These are phyloP conservation scores for Alternaria triticimaculans DNA, from an alignment of 2,329 filamentous ascomycete species.

Conservation along the genomic window DNA sequence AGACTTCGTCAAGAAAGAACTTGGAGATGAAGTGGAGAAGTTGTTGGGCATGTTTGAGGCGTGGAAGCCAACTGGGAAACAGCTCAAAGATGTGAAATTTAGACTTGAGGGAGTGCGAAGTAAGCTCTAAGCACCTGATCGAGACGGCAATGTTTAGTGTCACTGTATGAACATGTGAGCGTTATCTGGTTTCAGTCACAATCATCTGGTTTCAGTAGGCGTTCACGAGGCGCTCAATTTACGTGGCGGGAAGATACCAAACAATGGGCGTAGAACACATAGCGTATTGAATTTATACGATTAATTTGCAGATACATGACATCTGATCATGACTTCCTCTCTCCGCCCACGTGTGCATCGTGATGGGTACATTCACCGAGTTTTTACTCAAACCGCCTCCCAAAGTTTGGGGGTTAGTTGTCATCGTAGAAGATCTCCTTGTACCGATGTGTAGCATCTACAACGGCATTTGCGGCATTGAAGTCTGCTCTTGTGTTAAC, in stretches of 20 bases:
- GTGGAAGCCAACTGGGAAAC: slow-evolving; percentile 90
- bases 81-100: slow-evolving; percentile 94
- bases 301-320: neutral
- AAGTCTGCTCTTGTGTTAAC: slow-evolving; percentile 65
- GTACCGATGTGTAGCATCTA: slow-evolving; percentile 83
- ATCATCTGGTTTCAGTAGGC: neutral
- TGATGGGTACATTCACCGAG: neutral
- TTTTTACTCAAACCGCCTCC: too few species aligned
- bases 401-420: neutral
- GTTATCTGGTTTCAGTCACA: neutral
- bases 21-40: slow-evolving; percentile 77
- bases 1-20: slow-evolving; percentile 82
- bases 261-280: neutral
- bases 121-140: slow-evolving; percentile 62
- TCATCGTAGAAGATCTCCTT: slow-evolving; percentile 79
- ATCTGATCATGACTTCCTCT: neutral
- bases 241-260: neutral
- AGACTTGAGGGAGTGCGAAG: slow-evolving; percentile 89
- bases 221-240: neutral
- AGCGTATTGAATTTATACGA: neutral
- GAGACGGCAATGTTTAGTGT: neutral
- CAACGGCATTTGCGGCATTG: slow-evolving; percentile 75
- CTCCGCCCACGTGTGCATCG: too few species aligned
- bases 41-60: slow-evolving; percentile 88
- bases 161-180: neutral